Evolutionary conservation across 129 eudicot genomes (phyloP).

Genomic region (Heracleum sosnowskyi): DNA sequence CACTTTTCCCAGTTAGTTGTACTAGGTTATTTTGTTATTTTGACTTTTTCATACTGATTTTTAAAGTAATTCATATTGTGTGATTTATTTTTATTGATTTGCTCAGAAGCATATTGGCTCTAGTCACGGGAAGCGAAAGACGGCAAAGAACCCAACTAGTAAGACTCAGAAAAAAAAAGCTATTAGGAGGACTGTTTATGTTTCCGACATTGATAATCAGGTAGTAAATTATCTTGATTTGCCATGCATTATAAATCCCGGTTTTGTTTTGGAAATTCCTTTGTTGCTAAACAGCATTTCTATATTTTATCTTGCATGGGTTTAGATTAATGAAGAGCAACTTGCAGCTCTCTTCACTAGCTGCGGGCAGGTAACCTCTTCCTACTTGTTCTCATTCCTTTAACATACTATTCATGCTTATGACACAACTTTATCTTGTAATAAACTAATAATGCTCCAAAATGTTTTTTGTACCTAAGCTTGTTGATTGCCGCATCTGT

Average conservation of each 20-base stretch:
- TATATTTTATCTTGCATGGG: not conserved
- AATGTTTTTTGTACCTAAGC: slow-evolving; percentile 27
- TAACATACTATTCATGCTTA: not conserved
- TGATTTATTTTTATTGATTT: not conserved
- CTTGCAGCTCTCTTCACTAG: slow-evolving; percentile 71
- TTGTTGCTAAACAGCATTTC: not conserved
- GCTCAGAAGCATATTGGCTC: slow-evolving; percentile 56
- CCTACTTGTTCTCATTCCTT: not conserved
- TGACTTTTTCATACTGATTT: not conserved
- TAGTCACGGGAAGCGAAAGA: slow-evolving; percentile 48
- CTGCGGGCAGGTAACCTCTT: slow-evolving; percentile 70
- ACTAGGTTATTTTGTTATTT: no score
- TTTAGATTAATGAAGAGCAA: slow-evolving; percentile 55
- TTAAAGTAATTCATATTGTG: not conserved
- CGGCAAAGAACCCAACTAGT: slow-evolving; percentile 51
- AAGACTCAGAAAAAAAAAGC: slow-evolving; percentile 72
- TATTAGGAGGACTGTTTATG: slow-evolving; percentile 76
- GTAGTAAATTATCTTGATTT: slow-evolving; percentile 23
- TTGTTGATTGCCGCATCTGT: slow-evolving; percentile 92
- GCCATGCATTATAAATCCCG: not conserved
- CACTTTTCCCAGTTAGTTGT: not conserved
- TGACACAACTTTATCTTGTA: not conserved
- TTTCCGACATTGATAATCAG: slow-evolving; percentile 91
- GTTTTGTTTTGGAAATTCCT: not conserved
- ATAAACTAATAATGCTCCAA: not conserved